Percentiles rank a stretch among this genome's conserved stretches.
These are phyloP conservation scores for Isatis tinctoria DNA, from an alignment of 345 rosid genomes.

Conservation along the genomic window DNA sequence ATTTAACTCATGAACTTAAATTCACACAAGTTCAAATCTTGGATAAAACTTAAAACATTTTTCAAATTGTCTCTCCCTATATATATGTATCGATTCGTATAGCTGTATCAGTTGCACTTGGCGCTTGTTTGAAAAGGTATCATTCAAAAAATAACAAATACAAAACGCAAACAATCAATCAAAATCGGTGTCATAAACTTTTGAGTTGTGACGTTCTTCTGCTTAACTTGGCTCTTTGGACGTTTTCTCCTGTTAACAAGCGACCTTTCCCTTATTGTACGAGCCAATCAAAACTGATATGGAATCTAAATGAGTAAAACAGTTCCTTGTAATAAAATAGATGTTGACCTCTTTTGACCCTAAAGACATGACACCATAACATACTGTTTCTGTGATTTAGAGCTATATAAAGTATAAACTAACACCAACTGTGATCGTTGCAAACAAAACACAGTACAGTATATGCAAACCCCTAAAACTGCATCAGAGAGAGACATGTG, in stretches of 20 bases:
- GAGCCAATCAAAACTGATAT: conserved; percentile 9
- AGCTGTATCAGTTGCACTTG: neutral
- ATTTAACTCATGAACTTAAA: neutral
- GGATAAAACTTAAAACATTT: too few relatives aligned
- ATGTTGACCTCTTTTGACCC: conserved; percentile 6
- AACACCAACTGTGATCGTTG: conserved; percentile 7
- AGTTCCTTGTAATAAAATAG: neutral
- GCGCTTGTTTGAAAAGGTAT: neutral
- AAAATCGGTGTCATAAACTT: neutral
- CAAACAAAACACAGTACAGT: neutral
- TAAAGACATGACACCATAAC: conserved; percentile 25
- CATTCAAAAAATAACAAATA: too few relatives aligned
- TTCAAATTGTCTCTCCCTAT: too few relatives aligned
- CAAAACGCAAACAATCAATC: neutral
- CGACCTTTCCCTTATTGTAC: conserved; percentile 20
- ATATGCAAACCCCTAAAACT: conserved; percentile 4
- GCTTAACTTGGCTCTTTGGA: conserved; percentile 14
- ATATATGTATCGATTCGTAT: neutral
- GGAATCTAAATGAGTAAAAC: neutral
- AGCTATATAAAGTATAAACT: neutral
- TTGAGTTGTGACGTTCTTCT: neutral
- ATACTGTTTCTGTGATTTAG: neutral
- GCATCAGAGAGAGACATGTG: conserved; percentile 1
- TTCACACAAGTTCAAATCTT: too few relatives aligned
- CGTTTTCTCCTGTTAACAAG: conserved; percentile 4